Evolutionary conservation across 768 basidiomycete species (phyloP), one percentile per base, ranked within the genome.

Genomic region (Tylopilus rubrobrunneus): DNA sequence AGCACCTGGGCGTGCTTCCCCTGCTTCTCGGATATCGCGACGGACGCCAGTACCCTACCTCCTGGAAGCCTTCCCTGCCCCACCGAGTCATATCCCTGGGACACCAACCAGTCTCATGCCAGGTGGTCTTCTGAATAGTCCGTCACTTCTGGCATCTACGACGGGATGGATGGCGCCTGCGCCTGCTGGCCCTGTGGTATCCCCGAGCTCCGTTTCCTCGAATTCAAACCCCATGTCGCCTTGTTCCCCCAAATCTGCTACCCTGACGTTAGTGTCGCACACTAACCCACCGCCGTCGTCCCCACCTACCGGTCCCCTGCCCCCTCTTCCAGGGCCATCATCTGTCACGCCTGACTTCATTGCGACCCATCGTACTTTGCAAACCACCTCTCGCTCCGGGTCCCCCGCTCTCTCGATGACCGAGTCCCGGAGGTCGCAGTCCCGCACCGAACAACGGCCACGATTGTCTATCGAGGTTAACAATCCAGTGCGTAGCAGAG

Each of bases 291-390:
- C 85, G 0, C 83, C 79, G 0, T 81, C 81, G 0, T 73, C 70
- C 2, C 86, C 85, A 0, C 86, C 86, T 0, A 68, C 74, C 0
- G 60, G 73, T 0, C 85, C 86, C 0, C 76, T 87, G 4, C 86
- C 87, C 0, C 84, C 87, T 4, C 59, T 87, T 2, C 87, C 87
- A 0, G 84, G 82, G 2, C 81, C 82, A 0, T 83, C 83, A 2
- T 74, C 81, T 19, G 75, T 82, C 73, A 76, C 53, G 67, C 36
- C 82, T 79, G 55, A 78, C 74, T 29, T 70, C 76, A 36, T 71
- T 73, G 19, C 73, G 78, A 39, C 74, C 69, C 71, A 74, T 15
- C 70, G 73, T 42, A 65, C 68, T 8, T 56, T 66, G 15, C 65
- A 67, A 40, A 64, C 65, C 1, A 43, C 15, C 15, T 27, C 55